Base-by-base conservation (phyloP, 108 stramenopile species). In the Cyclotella atomus region DNA sequence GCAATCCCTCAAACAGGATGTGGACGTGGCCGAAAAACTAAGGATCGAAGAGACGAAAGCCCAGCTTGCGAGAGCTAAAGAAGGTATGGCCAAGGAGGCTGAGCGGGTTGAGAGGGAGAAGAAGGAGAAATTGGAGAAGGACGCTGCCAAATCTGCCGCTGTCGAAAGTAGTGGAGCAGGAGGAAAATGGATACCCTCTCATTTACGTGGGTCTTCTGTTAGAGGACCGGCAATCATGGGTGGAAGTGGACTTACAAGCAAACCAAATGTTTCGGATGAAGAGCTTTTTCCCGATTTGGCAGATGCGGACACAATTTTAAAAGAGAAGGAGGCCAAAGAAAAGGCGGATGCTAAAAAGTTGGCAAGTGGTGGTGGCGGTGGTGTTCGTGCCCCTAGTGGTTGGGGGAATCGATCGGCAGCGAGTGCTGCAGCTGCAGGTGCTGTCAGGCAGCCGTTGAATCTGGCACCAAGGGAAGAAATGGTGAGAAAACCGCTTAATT, bases 71-170 rank as follows among this genome's bases (percentile, higher is more conserved):
- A 87, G 86, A 0, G 95, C 92, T 23, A 84, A 84, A 69, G 90
- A 92, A 77, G 92, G 90, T 44, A 93, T 92, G 95, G 95, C 89
- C 53, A 83, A 83, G 83, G 91, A 96, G 75, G 94, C 90, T 3
- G 84, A 89, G 45, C 70, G 87, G 43, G 19, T 91, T 57, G 88
- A 88, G 72, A 85, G 77, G 53, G 88, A 92, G 61, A 83, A 88
- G 64, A 91, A 87, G 68, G 76, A 81, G 71, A 88, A 86, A 59
- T 88, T 87, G 62, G 81, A 75, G 6, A 81, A 53, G 27, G 76
- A 71, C 25, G 68, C 19, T 28, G 27, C 55, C 46, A 56, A 55
- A 38, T 68, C 53, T 25, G 16, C 56, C 29, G 74, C 81, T 54
- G 62, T 55, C 10, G 81, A 69, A 24, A 72, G 64, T 12, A 72